Evolutionary conservation across 1,284 basidiomycete genomes (phyloP).

Genomic region (Moesziomyces parantarcticus): DNA sequence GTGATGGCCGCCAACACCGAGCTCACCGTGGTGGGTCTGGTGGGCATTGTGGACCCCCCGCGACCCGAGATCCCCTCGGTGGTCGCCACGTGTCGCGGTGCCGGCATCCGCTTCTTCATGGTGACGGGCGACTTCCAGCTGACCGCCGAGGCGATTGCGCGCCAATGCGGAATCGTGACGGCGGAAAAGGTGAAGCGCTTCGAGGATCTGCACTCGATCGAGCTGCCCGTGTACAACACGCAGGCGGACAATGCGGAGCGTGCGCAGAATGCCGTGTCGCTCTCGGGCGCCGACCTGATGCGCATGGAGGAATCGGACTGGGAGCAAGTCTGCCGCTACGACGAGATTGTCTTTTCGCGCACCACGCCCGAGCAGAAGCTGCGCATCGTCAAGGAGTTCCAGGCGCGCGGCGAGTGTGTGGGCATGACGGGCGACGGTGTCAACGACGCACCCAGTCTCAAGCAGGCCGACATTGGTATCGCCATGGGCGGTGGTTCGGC

Average conservation of each 20-base stretch:
- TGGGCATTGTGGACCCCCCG: constrained; percentile 76
- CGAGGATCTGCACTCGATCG: constrained; percentile 66
- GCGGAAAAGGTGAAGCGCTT: constrained; percentile 59
- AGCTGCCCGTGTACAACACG: constrained; percentile 22
- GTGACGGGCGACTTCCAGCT: constrained; percentile 75
- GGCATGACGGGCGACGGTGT: constrained; percentile 77
- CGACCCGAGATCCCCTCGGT: constrained; percentile 74
- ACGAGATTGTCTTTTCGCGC: constrained; percentile 79
- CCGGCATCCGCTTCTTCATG: constrained; percentile 77
- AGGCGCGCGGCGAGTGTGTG: constrained; percentile 72
- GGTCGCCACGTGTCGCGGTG: constrained; percentile 72
- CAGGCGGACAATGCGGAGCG: constrained; percentile 48
- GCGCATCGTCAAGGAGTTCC: constrained; percentile 75
- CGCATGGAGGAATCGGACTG: constrained; percentile 64
- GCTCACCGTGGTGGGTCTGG: constrained; percentile 75
- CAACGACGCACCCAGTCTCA: constrained; percentile 74
- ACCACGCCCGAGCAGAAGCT: constrained; percentile 78
- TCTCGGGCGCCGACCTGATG: constrained; percentile 28
- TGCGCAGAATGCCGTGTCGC: constrained; percentile 22
- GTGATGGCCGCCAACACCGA: constrained; percentile 62
- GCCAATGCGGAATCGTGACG: constrained; percentile 74
- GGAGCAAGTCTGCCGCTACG: constrained; percentile 73
- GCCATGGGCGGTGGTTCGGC: constrained; percentile 71
- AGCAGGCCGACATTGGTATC: constrained; percentile 71
- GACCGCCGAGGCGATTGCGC: constrained; percentile 74